Base-by-base conservation (phyloP, 805 yeast species). In the Candida hungchunana region DNA sequence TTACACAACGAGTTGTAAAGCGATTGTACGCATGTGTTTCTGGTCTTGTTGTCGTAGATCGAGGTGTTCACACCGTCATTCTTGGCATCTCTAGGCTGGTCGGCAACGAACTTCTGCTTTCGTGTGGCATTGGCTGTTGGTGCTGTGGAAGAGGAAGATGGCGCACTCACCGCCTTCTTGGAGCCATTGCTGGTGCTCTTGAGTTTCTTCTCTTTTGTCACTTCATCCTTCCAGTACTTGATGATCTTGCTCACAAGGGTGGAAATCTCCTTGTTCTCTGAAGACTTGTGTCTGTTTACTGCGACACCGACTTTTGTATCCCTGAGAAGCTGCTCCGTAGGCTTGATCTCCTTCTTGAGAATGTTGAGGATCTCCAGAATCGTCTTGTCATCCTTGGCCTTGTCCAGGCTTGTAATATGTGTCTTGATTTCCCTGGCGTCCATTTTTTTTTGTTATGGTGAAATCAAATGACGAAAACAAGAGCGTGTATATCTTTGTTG, bases 301-400 rank as follows among this genome's bases (percentile, higher is more conserved):
- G 89, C 90, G 13, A 93, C 90, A 46, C 98, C 98, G n/a, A 93
- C 90, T 59, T 87, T 88, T 7, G 98, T 93, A 53, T 90, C 95
- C 52, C 97, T 74, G 34, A 90, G 68, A 23, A 90, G 67, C 56
- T 79, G 75, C 55, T 90, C 97, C 2, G 94, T 79, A 8, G 97
- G 96, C 48, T 69, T 67, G 34, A 87, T 84, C 10, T 84, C 85
- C 38, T 71, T 75, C 47, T 82, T 78, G 42, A 90, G 64, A 17
- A 73, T 67, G 28, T 67, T 72, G 46, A 90, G 64, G 13, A 89
- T 72, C 55, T 80, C 82, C 37, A 82, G 53, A 18, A 84, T 74
- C 4, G 82, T 73, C 26, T 73, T 75, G 35, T 84, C 80, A 36
- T 73, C 74, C 21, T 73, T 64, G 16, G 85, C 73, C 63, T 82